Evolutionary conservation across 2,329 filamentous ascomycete genomes (phyloP).

Genomic region (Phialemoniopsis sp.): DNA sequence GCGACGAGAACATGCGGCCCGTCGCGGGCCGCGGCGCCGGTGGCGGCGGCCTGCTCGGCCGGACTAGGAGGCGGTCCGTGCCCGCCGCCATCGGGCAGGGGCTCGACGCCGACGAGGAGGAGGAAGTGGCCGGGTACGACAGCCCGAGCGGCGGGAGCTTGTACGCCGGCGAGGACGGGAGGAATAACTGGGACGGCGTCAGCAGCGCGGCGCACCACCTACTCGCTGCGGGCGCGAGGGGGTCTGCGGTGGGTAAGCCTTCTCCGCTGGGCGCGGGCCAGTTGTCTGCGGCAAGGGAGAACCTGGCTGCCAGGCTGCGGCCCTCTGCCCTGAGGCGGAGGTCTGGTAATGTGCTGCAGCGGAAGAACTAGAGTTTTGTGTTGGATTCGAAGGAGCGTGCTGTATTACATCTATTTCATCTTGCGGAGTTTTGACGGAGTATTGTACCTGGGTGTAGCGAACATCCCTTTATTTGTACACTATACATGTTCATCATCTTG

Average conservation of each 20-base stretch:
- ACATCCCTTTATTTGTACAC: no score
- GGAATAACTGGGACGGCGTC: conserved; percentile 25
- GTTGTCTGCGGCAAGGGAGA: conserved; percentile 39
- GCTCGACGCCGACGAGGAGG: background rate
- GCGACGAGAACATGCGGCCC: background rate
- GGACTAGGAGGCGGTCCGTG: conserved; percentile 17
- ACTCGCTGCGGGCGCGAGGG: conserved; percentile 1
- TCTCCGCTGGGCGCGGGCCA: conserved; percentile 20
- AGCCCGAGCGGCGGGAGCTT: conserved; percentile 9
- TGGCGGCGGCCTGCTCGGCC: conserved; percentile 8
- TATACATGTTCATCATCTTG: no score
- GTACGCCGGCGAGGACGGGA: conserved; percentile 21
- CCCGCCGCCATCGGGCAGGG: conserved; percentile 14
- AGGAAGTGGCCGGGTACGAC: conserved; percentile 20
- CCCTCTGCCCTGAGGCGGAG: conserved; percentile 8
- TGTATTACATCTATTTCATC: no score
- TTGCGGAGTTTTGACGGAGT: no score
- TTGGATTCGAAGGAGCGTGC: no score
- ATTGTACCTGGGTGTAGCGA: no score
- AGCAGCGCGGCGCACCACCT: no score
- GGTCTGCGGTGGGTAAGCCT: conserved; percentile 11
- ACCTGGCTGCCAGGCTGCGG: conserved; percentile 41
- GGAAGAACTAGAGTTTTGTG: background rate
- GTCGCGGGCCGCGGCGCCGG: background rate
- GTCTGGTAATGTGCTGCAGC: conserved; percentile 1